A percentile compares a stretch with the other conserved stretches of the same genome.
Conservation (phyloP, 768 basidiomycete genomes). For the Inosperma sp. region DNA sequence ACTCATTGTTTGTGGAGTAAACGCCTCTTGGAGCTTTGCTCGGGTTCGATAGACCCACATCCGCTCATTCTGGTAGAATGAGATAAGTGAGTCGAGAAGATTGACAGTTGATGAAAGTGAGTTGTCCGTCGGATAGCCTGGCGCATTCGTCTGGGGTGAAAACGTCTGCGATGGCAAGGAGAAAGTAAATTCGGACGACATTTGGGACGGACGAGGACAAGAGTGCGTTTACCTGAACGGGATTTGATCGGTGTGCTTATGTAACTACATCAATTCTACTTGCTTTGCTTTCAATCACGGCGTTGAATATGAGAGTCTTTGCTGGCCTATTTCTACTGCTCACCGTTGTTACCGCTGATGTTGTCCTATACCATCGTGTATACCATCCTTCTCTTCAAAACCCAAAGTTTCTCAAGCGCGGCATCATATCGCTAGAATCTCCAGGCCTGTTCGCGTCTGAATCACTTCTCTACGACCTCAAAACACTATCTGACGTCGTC, state of each 20-base stretch:
- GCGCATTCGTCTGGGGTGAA: conserved; percentile 34
- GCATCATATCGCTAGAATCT: conserved; percentile 31
- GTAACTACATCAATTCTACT: too few relatives aligned
- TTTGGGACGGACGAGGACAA: conserved; percentile 18
- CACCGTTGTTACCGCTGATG: conserved; percentile 23
- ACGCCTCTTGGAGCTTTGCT: conserved; percentile 48
- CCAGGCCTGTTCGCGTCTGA: conserved; percentile 38
- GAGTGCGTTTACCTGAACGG: too few relatives aligned
- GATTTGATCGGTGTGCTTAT: too few relatives aligned
- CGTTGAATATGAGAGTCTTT: conserved; percentile 1
- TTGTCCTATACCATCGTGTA: conserved; percentile 47
- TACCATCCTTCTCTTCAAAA: conserved; percentile 41
- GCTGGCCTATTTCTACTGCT: conserved; percentile 15
- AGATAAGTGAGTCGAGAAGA: conserved; percentile 59
- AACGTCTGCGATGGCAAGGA: conserved; percentile 33
- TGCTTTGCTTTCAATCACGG: too few relatives aligned
- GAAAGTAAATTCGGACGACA: conserved; percentile 27
- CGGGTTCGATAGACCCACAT: conserved; percentile 69
- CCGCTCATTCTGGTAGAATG: conserved; percentile 66
- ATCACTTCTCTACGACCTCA: conserved; percentile 45
- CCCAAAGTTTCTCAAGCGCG: conserved; percentile 42
- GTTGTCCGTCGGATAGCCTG: conserved; percentile 24
- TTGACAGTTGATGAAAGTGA: conserved; percentile 46
- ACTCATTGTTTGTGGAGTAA: conserved; percentile 15
- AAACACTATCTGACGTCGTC: conserved; percentile 37